Base-by-base conservation (phyloP, 306 rosid species). In the Lathyrus aphaca region DNA sequence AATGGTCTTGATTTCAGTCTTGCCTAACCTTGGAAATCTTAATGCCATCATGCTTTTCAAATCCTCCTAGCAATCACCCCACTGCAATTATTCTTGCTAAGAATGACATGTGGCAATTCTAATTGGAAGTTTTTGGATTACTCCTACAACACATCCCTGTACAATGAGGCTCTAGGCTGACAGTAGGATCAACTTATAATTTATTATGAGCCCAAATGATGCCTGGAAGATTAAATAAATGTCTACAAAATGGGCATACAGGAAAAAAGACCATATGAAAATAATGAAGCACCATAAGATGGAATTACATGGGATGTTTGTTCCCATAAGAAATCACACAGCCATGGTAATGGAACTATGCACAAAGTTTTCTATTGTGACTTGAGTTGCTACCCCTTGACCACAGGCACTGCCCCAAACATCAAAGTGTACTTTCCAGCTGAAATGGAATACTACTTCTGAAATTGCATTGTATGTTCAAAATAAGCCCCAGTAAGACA, bases 71-170 rank as follows among this genome's bases (percentile, higher is more conserved):
- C 32, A 44, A 48, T 48, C 53, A 30, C 39, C 6, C 40, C 46
- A 10, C 10, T 15, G 5, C 35, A 44, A 56, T 16, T 16, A 30
- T 75, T 75, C 35, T 75, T 60, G 57, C 55, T 25, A 68, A 76
- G 71, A 63, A 70, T 19, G 60, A 51, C 27, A 7, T n/a, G 43
- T 62, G 58, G 21, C 66, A 61, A 73, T 67, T 73, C 61, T 2
- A 61, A 55, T 40, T 10, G 40, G 42, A 66, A 73, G 75, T 71
- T 46, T 18, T 18, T 35, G 49, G 49, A 29, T 38, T 62, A 62
- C 67, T 38, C 67, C 49, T 62, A 18, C 10, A 39, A 6, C 49
- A 27, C 17, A 10, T 27, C 16, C 16, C 18, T 6, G 62, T 56
- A 27, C 9, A 55, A 12, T 18, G 4, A 21, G 43, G 58, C 71